Base-by-base conservation (phyloP, 2,329 filamentous ascomycete genomes). In the Decorospora gaudefroyi region DNA sequence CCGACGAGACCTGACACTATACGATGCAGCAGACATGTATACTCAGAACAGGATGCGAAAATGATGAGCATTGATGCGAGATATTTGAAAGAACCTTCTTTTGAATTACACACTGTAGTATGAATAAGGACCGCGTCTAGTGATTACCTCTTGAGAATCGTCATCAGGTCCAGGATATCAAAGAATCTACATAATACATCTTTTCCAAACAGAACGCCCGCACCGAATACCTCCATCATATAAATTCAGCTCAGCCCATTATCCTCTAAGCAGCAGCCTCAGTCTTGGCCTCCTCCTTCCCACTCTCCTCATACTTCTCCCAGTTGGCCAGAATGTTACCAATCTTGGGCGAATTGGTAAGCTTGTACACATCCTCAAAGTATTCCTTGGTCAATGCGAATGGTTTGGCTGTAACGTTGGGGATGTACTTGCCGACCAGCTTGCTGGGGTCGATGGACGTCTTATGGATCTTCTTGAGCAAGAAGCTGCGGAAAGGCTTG, bases 381-480 rank as follows among this genome's bases (percentile, higher is more conserved):
- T 99, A 99, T 77, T 97, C 93, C 81, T 91, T 95, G 42, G 90
- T 95, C 57, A 99, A 79, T 71, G 90, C 90, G 70, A 99, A 99
- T 11, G 93, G 93, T 74, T 86, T 86, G 46, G 93, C 93, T 42
- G 93, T 99, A 58, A 99, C 95, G 74, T 99, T 99, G 61, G 93
- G 93, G 58, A 99, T 97, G 76, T 99, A 99, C 76, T 99, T 99
- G 65, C 93, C 93, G 59, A 99, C 82, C 65, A 99, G 77, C 80
- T 97, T 97, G 71, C 88, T 87, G 4, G 93, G 93, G 71, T 99
- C 93, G 71, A 99, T 97, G 40, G 88, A 95, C 16, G 91, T 96
- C 84, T 95, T 96, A 81, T 97, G 90, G 77, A 99, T 97, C 83
- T 99, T 99, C 88, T 97, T 99, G 62, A 97, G 86, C 69, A 99